Conservation (phyloP, 2,329 filamentous ascomycete species). For the Xylaria arbuscula region DNA sequence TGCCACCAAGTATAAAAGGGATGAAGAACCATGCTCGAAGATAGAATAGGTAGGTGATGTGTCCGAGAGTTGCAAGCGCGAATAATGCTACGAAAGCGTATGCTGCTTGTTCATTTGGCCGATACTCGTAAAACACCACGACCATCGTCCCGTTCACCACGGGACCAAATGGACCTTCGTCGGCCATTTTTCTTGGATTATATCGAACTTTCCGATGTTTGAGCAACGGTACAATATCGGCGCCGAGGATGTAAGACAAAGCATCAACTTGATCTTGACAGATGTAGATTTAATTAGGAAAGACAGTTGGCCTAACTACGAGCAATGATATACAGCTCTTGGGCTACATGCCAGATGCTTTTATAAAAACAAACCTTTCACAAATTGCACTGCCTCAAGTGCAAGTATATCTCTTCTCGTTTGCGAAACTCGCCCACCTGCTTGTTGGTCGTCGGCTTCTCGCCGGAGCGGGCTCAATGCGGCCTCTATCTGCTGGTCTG, state of each 20-base stretch:
- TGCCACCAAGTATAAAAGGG: conserved; percentile 39
- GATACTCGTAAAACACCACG: conserved; percentile 41
- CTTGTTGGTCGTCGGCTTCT: background rate
- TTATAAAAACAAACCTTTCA: background rate
- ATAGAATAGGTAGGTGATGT: conserved; percentile 34
- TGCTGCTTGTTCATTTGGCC: conserved; percentile 32
- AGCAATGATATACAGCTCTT: background rate
- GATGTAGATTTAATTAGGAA: background rate
- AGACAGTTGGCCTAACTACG: background rate
- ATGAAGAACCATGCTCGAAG: conserved; percentile 39
- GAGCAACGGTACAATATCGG: background rate
- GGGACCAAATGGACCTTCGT: conserved; percentile 38
- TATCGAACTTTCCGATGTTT: background rate
- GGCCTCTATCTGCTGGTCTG: background rate
- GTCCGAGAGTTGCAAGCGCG: conserved; percentile 30
- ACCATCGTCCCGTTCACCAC: conserved; percentile 35
- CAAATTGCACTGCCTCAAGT: conserved; percentile 1
- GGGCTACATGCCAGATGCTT: background rate
- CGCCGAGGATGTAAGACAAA: background rate
- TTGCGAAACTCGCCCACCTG: background rate
- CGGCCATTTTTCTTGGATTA: background rate
- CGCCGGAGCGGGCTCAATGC: background rate
- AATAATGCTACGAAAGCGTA: conserved; percentile 39
- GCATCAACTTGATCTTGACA: background rate
- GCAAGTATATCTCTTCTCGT: no score